Evolutionary conservation across 345 rosid genomes (phyloP), one percentile per base, ranked within the genome.

Genomic region (Sisymbrium altissimum): DNA sequence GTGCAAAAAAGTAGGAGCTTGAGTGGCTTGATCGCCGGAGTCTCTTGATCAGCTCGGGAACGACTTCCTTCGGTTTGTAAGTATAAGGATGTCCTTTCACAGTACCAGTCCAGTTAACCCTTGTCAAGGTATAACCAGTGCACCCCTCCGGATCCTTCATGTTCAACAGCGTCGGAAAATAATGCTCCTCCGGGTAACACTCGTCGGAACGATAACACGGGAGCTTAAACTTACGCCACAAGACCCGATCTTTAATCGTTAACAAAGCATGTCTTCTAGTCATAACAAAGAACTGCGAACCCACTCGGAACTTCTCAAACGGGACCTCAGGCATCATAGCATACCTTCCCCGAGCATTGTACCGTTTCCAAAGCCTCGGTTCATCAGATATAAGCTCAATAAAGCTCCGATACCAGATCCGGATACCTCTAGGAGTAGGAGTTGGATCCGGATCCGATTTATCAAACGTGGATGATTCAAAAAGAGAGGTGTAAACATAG

Each of bases 101-200:
- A n/a, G 98, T 85, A 5, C 91, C 98, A 0, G 96, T 95, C 99
- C 97, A 95, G 80, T 95, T 92, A 6, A 95, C 99, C 57, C 81
- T 83, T 0, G 97, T 92, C 8, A 95, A 64, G 0, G 97, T 85
- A 68, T 95, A 89, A 9, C 73, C 86, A 6, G 96, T 91, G 44
- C 83, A 78, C 6, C 91, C 96, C 2, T 77, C 72, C 2, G 96
- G 92, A 78, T 91, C 97, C 79, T 64, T 75, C 97, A 92, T 88
- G 46, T 89, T 87, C 76, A 95, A 66, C 65, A 95, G 41, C 17
- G 99, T 95, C 11, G 99, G 97, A 52, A 95, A 95, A 66, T 95
- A 95, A 78, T 95, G 99, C 86, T 92, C 99, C 64, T 95, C 99
- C 0, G 99, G 99, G 79, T 86, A 92, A 68, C 99, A 92, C 63